Conservation (phyloP, 805 yeast species). For the Kluyveromyces lactis region DNA sequence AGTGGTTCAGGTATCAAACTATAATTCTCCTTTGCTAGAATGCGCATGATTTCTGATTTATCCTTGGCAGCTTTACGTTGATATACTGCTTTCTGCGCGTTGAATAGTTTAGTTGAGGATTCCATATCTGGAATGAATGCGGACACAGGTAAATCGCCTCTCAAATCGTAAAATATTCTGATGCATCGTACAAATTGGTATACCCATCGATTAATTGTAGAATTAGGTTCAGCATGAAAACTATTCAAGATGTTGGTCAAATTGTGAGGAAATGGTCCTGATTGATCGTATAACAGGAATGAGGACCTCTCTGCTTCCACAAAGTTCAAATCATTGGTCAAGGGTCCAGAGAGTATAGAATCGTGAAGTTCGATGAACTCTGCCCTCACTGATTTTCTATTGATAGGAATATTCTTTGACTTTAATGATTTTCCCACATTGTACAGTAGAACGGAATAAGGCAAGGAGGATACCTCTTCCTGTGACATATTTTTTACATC, state of each 20-base stretch:
- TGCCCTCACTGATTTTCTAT: slow-evolving; percentile 33
- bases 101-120: slow-evolving; percentile 57
- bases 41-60: slow-evolving; percentile 1
- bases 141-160: slow-evolving; percentile 47
- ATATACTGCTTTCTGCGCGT: slow-evolving; percentile 51
- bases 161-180: not conserved
- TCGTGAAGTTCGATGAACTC: slow-evolving; percentile 33
- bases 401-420: slow-evolving; percentile 14
- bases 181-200: not conserved
- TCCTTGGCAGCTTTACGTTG: slow-evolving; percentile 47
- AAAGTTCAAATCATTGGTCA: slow-evolving; percentile 33
- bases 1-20: no score
- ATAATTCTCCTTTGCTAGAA: no score
- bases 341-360: slow-evolving; percentile 3
- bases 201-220: not conserved
- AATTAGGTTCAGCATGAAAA: not conserved
- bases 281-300: slow-evolving; percentile 29
- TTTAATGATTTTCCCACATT: slow-evolving; percentile 43
- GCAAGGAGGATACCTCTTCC: slow-evolving; percentile 52
- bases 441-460: slow-evolving; percentile 55
- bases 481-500: slow-evolving; percentile 38
- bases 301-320: slow-evolving; percentile 44
- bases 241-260: slow-evolving; percentile 46
- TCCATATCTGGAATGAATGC: slow-evolving; percentile 88
- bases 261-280: slow-evolving; percentile 9